Evolutionary conservation across 257 asterid genomes (phyloP), one percentile per base, ranked within the genome.

Genomic region (Gentiana dahurica): DNA sequence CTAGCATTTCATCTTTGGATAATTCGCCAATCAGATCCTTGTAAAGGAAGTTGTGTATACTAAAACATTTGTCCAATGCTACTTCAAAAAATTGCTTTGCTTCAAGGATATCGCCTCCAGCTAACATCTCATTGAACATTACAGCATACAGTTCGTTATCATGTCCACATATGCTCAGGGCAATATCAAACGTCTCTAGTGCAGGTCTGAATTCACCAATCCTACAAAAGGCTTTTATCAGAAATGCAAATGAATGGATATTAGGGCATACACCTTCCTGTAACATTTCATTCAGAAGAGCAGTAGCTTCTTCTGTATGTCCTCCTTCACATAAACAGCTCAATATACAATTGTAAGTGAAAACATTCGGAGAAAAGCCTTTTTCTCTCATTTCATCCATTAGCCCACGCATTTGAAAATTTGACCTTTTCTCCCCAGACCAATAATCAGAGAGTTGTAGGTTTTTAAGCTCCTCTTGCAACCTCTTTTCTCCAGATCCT

Each of bases 181-280:
- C 84, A 12, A 75, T 68, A 57, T 81, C 80, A 73, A 91, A 85
- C 51, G 74, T 84, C 57, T 91, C 98, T 62, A 76, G 83, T 45
- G 98, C 97, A 38, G 94, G 95, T 64, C 85, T 85, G 77, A 85
- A 85, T 67, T 87, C 95, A 60, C 98, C 98, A 44, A 70, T 54
- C 72, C 85, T 73, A 72, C 98, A 85, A 78, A 82, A 88, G 55
- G 78, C 77, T 74, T 75, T 77, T 50, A 91, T 83, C 54, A 91
- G 68, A 67, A 83, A 59, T 66, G 79, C 69, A 64, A 85, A 87
- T 60, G 94, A 77, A 67, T 58, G 45, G 51, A 74, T 63, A 55
- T 81, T 83, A 57, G 96, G 97, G 34, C 68, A 73, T 52, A 85
- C 68, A 54, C 83, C 86, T 55, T 74, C 80, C 69, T 65, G 81